A percentile compares a stretch with the other conserved stretches of the same genome.
Conservation (phyloP, 2,329 filamentous ascomycete species). For the Orbilia quercus region DNA sequence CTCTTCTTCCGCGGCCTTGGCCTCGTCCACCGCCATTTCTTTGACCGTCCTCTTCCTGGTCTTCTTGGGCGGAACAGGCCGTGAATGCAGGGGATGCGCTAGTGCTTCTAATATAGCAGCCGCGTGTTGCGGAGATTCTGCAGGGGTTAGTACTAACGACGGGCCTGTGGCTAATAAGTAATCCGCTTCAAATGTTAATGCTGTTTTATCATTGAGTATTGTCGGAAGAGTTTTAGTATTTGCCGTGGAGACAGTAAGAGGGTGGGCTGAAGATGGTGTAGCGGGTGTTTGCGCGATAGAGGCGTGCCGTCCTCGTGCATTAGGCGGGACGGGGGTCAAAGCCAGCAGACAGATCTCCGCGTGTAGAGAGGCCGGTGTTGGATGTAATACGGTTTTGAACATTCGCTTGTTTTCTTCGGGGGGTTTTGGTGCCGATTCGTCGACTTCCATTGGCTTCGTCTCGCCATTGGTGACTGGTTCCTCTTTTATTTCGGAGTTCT, state of each 20-base stretch:
- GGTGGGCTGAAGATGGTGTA: conserved; percentile 52
- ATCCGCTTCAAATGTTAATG: conserved; percentile 79
- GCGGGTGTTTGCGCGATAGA: conserved; percentile 70
- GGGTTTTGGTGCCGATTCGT: conserved; percentile 18
- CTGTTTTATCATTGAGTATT: conserved; percentile 79
- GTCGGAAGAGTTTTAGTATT: conserved; percentile 75
- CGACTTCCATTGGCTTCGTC: conserved; percentile 55
- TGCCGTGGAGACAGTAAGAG: conserved; percentile 67
- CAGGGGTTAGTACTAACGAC: conserved; percentile 81
- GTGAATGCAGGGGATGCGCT: conserved; percentile 80
- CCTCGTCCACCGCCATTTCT: conserved; percentile 94
- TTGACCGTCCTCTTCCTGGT: conserved; percentile 91
- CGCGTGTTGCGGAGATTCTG: conserved; percentile 74
- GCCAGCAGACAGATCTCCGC: conserved; percentile 81
- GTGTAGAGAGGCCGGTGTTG: conserved; percentile 79
- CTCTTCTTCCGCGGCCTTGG: conserved; percentile 86
- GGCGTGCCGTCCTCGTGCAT: conserved; percentile 67
- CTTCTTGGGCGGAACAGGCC: conserved; percentile 83
- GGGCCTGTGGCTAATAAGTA: conserved; percentile 79
- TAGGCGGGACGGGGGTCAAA: conserved; percentile 71
- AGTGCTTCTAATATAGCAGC: conserved; percentile 77
- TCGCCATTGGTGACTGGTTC: conserved; percentile 55
- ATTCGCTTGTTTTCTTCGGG: conserved; percentile 75
- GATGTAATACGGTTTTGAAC: conserved; percentile 83
- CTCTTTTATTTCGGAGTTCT: conserved; percentile 54